Percentiles rank a stretch among this genome's conserved stretches.
phyloP scores from a whole-genome alignment of 176 grass and related monocot species.

The Musa acuminata region DNA sequence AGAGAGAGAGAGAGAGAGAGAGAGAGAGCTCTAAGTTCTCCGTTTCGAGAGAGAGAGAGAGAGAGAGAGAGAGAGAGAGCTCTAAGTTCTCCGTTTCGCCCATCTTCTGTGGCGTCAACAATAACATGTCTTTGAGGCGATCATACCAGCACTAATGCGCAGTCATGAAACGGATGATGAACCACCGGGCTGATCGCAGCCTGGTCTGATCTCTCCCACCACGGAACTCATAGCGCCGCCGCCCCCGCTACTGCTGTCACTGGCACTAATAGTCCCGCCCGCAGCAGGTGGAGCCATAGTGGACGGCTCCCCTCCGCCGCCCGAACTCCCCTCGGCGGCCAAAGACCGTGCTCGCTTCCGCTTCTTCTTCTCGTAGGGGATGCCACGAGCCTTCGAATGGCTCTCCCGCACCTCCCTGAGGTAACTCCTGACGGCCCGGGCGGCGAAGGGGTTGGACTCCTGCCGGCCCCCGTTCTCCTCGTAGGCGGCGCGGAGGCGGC shows the following conservation, averaged over 20 bases:
- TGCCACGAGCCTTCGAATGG: slow-evolving; percentile 14
- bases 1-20: too few species aligned
- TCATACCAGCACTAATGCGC: neutral
- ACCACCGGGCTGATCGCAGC: neutral
- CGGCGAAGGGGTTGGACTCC: slow-evolving; percentile 21
- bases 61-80: too few species aligned
- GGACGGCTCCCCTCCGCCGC: slow-evolving; percentile 2
- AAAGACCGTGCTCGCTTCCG: neutral
- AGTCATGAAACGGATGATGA: slow-evolving; percentile 7
- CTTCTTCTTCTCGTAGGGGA: slow-evolving; percentile 19
- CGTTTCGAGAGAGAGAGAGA: too few species aligned
- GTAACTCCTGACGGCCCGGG: neutral
- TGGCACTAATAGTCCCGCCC: too few species aligned
- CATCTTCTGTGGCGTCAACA: too few species aligned
- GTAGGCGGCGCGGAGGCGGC: slow-evolving; percentile 20
- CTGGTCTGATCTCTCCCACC: too few species aligned
- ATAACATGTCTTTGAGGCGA: too few species aligned
- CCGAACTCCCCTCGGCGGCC: neutral
- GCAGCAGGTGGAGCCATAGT: neutral
- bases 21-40: too few species aligned
- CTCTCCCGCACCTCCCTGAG: slow-evolving; percentile 8
- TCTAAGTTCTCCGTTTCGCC: too few species aligned
- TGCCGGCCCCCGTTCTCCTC: slow-evolving; percentile 16
- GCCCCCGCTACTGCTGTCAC: neutral
- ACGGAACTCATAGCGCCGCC: neutral